A percentile compares a stretch with the other conserved stretches of the same genome.
These are phyloP conservation scores for Picea sitchensis DNA, from an alignment of 75 land plant genomes.

Conservation along the genomic window DNA sequence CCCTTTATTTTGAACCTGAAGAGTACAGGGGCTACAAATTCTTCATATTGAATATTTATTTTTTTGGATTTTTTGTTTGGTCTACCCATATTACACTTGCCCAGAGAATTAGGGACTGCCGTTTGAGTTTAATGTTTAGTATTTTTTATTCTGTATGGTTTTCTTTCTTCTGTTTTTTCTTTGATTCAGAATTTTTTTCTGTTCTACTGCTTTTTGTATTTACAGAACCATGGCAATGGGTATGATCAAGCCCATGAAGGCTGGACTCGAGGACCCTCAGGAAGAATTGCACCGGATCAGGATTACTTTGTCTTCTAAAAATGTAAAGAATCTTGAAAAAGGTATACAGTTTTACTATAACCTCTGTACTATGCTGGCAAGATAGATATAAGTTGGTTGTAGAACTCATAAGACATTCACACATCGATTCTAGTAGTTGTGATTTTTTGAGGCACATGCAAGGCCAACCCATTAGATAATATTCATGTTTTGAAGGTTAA, in stretches of 20 bases:
- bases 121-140: neutral
- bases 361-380: neutral
- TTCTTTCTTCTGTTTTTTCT: neutral
- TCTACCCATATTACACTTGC: no score
- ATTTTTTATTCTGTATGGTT: neutral
- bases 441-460: neutral
- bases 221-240: conserved; percentile 23
- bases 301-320: conserved; percentile 90
- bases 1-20: no score
- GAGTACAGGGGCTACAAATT: no score
- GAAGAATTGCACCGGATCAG: conserved; percentile 74
- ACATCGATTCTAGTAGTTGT: neutral
- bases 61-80: no score
- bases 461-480: neutral
- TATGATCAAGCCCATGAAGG: conserved; percentile 67
- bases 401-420: neutral
- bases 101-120: neutral
- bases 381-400: no score
- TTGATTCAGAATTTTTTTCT: neutral
- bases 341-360: conserved; percentile 25
- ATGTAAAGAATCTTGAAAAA: conserved; percentile 93
- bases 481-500: no score
- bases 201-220: neutral
- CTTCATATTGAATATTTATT: no score
- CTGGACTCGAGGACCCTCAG: conserved; percentile 68